Evolutionary conservation across 2,329 filamentous ascomycete genomes (phyloP).

Genomic region (Tolypocladium ophioglossoides): DNA sequence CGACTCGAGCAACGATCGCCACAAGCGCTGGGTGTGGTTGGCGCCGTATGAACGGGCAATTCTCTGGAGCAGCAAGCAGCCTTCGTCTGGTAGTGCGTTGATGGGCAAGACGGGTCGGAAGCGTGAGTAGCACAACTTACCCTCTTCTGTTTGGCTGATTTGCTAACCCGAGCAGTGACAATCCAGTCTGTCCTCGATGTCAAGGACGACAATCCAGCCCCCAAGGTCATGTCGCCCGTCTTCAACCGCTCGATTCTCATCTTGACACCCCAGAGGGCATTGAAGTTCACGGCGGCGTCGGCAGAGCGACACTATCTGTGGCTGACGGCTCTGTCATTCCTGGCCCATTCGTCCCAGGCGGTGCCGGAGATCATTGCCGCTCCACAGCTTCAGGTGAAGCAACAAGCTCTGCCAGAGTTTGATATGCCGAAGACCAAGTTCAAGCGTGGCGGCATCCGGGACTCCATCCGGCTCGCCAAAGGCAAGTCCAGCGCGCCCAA

Average conservation of each 20-base stretch:
- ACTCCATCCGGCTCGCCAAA: slow-evolving; percentile 86
- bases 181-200: slow-evolving; percentile 97
- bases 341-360: slow-evolving; percentile 78
- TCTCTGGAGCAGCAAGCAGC: slow-evolving; percentile 98
- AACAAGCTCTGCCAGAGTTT: slow-evolving; percentile 37
- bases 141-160: slow-evolving; percentile 5
- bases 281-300: slow-evolving; percentile 85
- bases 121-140: slow-evolving; percentile 47
- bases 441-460: slow-evolving; percentile 55
- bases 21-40: slow-evolving; percentile 98
- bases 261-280: slow-evolving; percentile 79
- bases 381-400: slow-evolving; percentile 30
- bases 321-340: slow-evolving; percentile 88
- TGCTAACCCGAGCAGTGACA: slow-evolving; percentile 49
- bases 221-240: slow-evolving; percentile 53
- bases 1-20: slow-evolving; percentile 65
- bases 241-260: slow-evolving; percentile 96
- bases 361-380: slow-evolving; percentile 60
- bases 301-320: slow-evolving; percentile 87
- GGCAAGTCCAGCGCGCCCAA: slow-evolving; percentile 44
- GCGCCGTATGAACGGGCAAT: slow-evolving; percentile 93
- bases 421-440: slow-evolving; percentile 37
- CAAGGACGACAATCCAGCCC: slow-evolving; percentile 81
- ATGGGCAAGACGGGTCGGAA: slow-evolving; percentile 93
- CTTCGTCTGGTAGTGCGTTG: slow-evolving; percentile 73